Percentiles rank a stretch among this genome's conserved stretches.
These are phyloP conservation scores for Cyclotella atomus DNA, from an alignment of 108 stramenopile genomes.

Conservation along the genomic window DNA sequence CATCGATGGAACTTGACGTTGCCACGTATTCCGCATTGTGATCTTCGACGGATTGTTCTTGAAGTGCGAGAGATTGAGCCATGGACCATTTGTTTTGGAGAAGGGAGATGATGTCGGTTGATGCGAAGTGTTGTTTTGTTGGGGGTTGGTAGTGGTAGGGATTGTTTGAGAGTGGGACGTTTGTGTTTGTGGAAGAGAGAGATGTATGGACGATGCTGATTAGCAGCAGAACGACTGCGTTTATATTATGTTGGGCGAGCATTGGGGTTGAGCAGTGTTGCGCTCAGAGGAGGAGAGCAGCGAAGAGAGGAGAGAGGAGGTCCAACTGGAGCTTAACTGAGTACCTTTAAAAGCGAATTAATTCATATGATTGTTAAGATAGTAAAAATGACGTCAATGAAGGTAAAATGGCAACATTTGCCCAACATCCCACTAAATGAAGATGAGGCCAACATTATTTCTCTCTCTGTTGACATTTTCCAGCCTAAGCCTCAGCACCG, in stretches of 20 bases:
- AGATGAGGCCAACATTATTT: no score
- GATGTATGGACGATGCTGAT: neutral
- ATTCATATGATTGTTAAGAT: no score
- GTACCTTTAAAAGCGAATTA: no score
- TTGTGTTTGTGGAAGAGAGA: neutral
- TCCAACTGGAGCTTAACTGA: no score
- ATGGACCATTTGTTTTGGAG: constrained; percentile 14
- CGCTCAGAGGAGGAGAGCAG: neutral
- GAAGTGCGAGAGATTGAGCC: constrained; percentile 49
- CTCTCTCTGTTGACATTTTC: no score
- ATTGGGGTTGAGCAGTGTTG: neutral
- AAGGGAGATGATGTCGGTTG: neutral
- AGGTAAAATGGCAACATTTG: no score
- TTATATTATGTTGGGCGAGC: neutral
- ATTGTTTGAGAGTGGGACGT: neutral
- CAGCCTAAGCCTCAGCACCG: no score
- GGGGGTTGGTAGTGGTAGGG: constrained; percentile 9
- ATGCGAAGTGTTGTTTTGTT: neutral
- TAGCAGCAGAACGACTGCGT: neutral
- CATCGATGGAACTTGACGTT: constrained; percentile 42
- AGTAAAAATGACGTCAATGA: no score
- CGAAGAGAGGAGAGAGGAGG: no score
- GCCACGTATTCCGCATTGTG: constrained; percentile 84
- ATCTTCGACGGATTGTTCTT: constrained; percentile 87
- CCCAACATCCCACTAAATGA: no score